Evolutionary conservation across 2,329 filamentous ascomycete genomes (phyloP), one percentile per base, ranked within the genome.

Genomic region (Pyrenophora tritici-repentis): DNA sequence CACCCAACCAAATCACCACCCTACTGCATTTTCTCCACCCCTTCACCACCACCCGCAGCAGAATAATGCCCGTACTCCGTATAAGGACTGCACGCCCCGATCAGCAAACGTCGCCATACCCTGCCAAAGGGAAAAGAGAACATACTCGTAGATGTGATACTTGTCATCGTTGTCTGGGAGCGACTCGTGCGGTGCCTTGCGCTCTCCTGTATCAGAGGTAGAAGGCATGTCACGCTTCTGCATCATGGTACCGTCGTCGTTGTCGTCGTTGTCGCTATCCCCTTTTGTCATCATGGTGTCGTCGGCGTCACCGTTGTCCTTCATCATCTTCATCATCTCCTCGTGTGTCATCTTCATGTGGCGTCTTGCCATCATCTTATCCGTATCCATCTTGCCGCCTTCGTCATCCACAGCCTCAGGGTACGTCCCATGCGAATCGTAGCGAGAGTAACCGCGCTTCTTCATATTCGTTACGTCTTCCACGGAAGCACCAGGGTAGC

Each of bases 141-240:
- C 26, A 26, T 34, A 50, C 47, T 20, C 13, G 1, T 50, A 50
- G 6, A 26, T 33, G 14, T 39, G 10, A 29, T 50, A 44, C 35
- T 12, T 18, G 5, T 18, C 26, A 4, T 39, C 29, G 4, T 14
- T 34, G 14, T 26, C 22, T 6, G 22, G 22, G 8, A 24, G 22
- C 22, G 22, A 7, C 22, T 24, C 22, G 22, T 24, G 22, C 6
- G 22, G 22, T 7, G 22, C 22, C 22, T 24, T 24, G 22, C 22
- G 22, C 3, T 24, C 22, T 24, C 6, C 14, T 34, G 24, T 26
- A 10, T 40, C 16, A 16, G 37, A 8, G 6, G 18, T 16, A 10
- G 17, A 32, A 5, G 26, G 17, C 17, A 36, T 31, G 5, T 36
- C 35, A 29, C 20, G 47, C 31, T 41, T 36, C 10, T 46, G 22